Base-by-base conservation (phyloP, 495 filamentous ascomycete species). In the Penicillium paxilli region DNA sequence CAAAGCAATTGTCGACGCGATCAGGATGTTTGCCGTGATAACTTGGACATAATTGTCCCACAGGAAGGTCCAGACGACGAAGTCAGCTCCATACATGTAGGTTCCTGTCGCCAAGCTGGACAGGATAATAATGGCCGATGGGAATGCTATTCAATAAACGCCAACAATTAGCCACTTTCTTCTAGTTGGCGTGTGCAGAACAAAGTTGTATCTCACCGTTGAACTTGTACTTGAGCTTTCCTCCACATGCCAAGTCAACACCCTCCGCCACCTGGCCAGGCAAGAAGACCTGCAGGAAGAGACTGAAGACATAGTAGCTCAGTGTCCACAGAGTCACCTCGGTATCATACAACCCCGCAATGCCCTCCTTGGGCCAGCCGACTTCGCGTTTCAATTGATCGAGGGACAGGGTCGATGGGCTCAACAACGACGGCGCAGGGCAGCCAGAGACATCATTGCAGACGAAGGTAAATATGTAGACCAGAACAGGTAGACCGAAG, bases 381-480 rank as follows among this genome's bases (percentile, higher is more conserved):
- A 87, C 77, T 59, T 96, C 91, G 35, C 73, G 52, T 68, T 92
- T 93, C 62, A 96, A 72, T 61, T 80, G 75, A 12, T 86, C 82
- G 47, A 91, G 74, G 30, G 82, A 82, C 28, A 96, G 73, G 20
- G 83, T 85, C 40, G 81, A 86, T 26, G 92, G 91, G 49, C 81
- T 78, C 44, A 96, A 81, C 22, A 94, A 76, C n/a, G 87, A 92
- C 8, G 92, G 90, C 6, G 89, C 85, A 11, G 94, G 95, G 60
- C 95, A 98, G 48, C 95, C 94, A 23, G 90, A 84, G 55, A 92
- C 69, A 65, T 96, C 94, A 66, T 96, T 98, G 80, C 94, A 97
- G 59, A 90, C 72, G 65, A 97, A 96, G 30, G 85, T 76, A 60
- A 91, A 82, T 49, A 80, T 60, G 69, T 93, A 96, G 60, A 88